A percentile compares a stretch with the other conserved stretches of the same genome.
Conservation (phyloP, 2,329 filamentous ascomycete species). For the Allantophomopsis cytisporea region DNA sequence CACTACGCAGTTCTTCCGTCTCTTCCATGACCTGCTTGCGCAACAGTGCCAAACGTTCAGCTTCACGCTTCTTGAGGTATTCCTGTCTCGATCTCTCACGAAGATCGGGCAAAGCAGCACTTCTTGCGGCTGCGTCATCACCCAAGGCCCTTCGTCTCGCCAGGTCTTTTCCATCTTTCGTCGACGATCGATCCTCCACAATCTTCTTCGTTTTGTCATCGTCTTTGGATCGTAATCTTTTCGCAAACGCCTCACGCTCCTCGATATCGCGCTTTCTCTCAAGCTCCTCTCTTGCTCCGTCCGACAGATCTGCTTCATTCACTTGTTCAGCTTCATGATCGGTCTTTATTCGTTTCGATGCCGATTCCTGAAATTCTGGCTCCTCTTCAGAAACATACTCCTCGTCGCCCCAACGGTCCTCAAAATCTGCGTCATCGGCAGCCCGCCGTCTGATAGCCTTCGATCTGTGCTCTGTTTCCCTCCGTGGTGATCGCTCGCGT, state of each 20-base stretch:
- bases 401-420: slow-evolving; percentile 75
- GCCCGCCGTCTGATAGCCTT: slow-evolving; percentile 36
- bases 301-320: slow-evolving; percentile 34
- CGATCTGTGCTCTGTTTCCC: slow-evolving; percentile 24
- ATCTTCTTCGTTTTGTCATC: slow-evolving; percentile 56
- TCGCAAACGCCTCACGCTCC: slow-evolving; percentile 71
- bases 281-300: slow-evolving; percentile 41
- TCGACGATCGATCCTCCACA: slow-evolving; percentile 42
- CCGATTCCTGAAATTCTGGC: slow-evolving; percentile 52
- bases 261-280: slow-evolving; percentile 52
- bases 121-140: slow-evolving; percentile 53
- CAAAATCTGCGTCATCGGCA: slow-evolving; percentile 45
- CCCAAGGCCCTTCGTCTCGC: slow-evolving; percentile 48
- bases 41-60: slow-evolving; percentile 73
- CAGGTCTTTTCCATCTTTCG: slow-evolving; percentile 38
- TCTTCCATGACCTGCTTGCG: slow-evolving; percentile 87
- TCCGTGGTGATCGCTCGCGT: slow-evolving; percentile 19
- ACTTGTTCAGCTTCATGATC: slow-evolving; percentile 33
- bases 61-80: slow-evolving; percentile 86
- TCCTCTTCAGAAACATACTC: slow-evolving; percentile 39
- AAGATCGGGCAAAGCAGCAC: slow-evolving; percentile 65
- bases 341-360: slow-evolving; percentile 56
- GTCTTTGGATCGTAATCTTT: slow-evolving; percentile 60
- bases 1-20: slow-evolving; percentile 64
- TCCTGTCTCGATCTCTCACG: slow-evolving; percentile 77